phyloP scores from a whole-genome alignment of 202 grass and related monocot genomes.

The Hordeum pubiflorum region DNA sequence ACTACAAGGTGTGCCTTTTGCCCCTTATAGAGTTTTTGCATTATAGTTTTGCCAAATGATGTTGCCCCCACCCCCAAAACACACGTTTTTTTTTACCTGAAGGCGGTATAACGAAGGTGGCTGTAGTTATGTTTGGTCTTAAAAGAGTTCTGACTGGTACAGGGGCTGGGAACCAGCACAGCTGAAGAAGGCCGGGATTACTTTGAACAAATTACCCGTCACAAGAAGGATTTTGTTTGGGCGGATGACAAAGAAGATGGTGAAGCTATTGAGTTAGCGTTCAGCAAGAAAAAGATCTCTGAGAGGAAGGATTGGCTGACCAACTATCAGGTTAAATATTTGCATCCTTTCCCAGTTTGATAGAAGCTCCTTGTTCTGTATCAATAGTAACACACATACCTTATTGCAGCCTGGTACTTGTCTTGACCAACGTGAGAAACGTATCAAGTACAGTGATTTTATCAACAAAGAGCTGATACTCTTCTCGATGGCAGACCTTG shows the following conservation, averaged over 20 bases:
- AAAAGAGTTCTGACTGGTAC: not conserved
- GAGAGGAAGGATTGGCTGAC: conserved; percentile 77
- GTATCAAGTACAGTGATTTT: conserved; percentile 84
- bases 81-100: not conserved
- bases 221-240: conserved; percentile 83
- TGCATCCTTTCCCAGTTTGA: not conserved
- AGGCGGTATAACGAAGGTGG: not conserved
- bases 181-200: conserved; percentile 52
- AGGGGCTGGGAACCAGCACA: conserved; percentile 95
- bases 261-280: conserved; percentile 73
- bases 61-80: not conserved
- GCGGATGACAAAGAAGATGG: conserved; percentile 47
- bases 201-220: conserved; percentile 26
- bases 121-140: not conserved
- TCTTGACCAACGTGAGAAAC: conserved; percentile 48
- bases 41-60: not conserved
- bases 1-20: conserved; percentile 74
- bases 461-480: conserved; percentile 95
- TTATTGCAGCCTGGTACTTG: conserved; percentile 63
- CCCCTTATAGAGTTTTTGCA: not conserved
- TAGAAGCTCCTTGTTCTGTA: not conserved
- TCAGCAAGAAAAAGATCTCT: conserved; percentile 84
- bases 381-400: not conserved
- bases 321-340: conserved; percentile 54
- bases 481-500: conserved; percentile 89